Base-by-base conservation (phyloP, 345 rosid species). In the Erodium maritimum region DNA sequence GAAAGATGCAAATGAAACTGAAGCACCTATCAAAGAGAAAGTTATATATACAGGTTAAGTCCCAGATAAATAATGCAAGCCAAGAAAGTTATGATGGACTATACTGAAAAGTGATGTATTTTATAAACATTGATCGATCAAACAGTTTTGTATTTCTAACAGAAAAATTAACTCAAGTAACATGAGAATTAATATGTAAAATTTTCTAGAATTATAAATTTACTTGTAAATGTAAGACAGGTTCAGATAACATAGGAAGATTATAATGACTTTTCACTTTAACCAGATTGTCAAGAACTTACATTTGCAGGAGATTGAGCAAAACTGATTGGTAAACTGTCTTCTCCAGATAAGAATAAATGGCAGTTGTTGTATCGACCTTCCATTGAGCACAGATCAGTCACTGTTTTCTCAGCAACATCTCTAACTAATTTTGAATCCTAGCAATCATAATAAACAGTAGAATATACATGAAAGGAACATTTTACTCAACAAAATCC, bases 291-390 rank as follows among this genome's bases (percentile, higher is more conserved):
- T 4, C 5, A 51, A 51, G 24, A 58, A 62, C 74, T 72, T 60
- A 83, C 81, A 58, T 68, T 65, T 18, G 64, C 70, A 7, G 73
- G 70, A 48, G 81, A 69, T 19, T 70, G 58, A 56, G 61, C 29
- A 59, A 63, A 50, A 23, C 69, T 60, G 24, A 25, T 52, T 1
- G 55, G 72, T 0, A 75, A 77, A 63, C 54, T 61, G 55, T 64
- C 75, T 70, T 80, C 81, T 50, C 77, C 85, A 0, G 81, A 80
- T 58, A 76, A 63, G 50, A 65, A 61, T 53, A 80, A 57, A 37
- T 19, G 69, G 45, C 67, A 77, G 45, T 60, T 50, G 19, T 56
- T 13, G 21, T 61, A 52, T 58, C 67, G 48, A 13, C 65, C 62
- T 50, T 57, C 70, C 51, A 50, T 55, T 4, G 61, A 55, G 1